phyloP scores from a whole-genome alignment of 305 asterid species.

The Solanum hybrid region DNA sequence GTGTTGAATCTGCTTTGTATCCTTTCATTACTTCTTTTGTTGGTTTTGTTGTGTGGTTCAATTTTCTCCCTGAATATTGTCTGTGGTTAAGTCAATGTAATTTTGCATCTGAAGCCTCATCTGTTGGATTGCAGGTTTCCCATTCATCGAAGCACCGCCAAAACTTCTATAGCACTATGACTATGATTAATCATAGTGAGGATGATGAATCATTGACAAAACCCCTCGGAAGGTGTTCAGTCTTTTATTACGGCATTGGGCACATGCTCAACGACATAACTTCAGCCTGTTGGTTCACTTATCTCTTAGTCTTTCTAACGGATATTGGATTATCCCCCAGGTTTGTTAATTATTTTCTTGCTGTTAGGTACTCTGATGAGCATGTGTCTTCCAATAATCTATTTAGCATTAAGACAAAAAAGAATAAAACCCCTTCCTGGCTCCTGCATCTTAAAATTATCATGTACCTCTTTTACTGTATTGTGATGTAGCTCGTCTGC shows the following conservation, averaged over 20 bases:
- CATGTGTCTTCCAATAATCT: neutral
- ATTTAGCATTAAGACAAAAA: neutral
- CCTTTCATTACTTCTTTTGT: neutral
- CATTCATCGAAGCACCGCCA: neutral
- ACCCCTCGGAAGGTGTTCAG: constrained; percentile 54
- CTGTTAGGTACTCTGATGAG: neutral
- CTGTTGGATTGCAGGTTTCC: constrained; percentile 18
- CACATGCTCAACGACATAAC: constrained; percentile 93
- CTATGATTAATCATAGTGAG: constrained; percentile 26
- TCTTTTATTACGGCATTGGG: constrained; percentile 71
- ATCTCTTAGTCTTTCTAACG: constrained; percentile 78
- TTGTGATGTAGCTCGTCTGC: neutral
- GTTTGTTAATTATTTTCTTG: constrained; percentile 23
- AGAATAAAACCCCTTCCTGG: neutral
- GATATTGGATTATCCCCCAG: constrained; percentile 82
- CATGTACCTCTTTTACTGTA: neutral
- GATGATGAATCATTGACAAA: constrained; percentile 36
- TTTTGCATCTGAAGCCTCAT: neutral
- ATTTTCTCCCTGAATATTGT: neutral
- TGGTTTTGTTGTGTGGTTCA: neutral
- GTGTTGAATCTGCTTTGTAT: neutral
- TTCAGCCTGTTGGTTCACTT: constrained; percentile 92
- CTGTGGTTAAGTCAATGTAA: neutral
- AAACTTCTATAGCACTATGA: constrained; percentile 24
- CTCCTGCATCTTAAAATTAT: neutral